Percentiles rank a stretch among this genome's conserved stretches.
These are phyloP conservation scores for Phytophthora niederhauseri DNA, from an alignment of 352 stramenopile genomes.

Conservation along the genomic window DNA sequence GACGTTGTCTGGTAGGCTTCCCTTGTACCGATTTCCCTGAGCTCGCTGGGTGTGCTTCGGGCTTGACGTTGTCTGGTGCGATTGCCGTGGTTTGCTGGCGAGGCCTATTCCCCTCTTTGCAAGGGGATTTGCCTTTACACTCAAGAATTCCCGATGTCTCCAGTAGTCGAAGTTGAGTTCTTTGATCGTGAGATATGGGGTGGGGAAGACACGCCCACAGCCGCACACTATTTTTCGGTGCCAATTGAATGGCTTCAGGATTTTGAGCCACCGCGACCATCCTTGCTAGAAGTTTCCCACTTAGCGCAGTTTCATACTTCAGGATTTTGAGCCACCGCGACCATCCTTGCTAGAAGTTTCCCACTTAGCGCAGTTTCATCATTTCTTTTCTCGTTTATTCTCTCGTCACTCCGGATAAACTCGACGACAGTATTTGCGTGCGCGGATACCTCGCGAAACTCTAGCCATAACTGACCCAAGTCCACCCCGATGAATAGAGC, in stretches of 20 bases:
- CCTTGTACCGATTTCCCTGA: too few relatives aligned
- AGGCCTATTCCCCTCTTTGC: too few relatives aligned
- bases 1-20: too few relatives aligned
- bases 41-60: too few relatives aligned
- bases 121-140: too few relatives aligned
- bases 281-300: neutral
- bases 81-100: too few relatives aligned
- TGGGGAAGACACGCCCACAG: slow-evolving; percentile 1
- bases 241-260: neutral
- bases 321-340: neutral
- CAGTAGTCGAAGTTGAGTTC: neutral
- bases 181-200: neutral
- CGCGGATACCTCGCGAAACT: neutral
- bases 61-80: too few relatives aligned
- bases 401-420: neutral
- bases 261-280: neutral
- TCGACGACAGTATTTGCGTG: neutral
- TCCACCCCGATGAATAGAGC: neutral
- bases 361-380: too few relatives aligned
- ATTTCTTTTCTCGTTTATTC: too few relatives aligned
- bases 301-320: too few relatives aligned
- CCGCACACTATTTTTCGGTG: neutral
- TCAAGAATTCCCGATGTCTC: neutral
- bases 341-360: neutral
- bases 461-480: neutral